Evolutionary conservation across 768 basidiomycete genomes (phyloP), one percentile per base, ranked within the genome.

Genomic region (Tricholoma flavovirens): DNA sequence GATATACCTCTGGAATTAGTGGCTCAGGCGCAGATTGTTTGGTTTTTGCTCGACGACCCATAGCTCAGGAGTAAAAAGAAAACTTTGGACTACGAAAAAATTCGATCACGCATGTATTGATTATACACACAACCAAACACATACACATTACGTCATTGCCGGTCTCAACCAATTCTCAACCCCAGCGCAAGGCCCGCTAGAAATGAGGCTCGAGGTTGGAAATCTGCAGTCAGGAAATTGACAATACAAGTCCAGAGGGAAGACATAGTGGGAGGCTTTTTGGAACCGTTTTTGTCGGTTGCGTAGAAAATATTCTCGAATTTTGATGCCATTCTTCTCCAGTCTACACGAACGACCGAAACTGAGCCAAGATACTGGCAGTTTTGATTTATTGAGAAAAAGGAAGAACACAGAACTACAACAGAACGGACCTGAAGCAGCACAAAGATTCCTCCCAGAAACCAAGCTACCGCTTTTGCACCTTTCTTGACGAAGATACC

Each of bases 401-500:
- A 22, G 38, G n/a, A 40, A 4, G 14, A 12, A 12, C 19, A 2
- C 9, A 26, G 11, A 26, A 19, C n/a, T 14, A 50, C 14, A 32
- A 42, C 10, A 24, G 26, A 4, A 66, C 82, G 48, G 56, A 93
- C 94, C 82, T 96, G 94, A 8, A 98, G 80, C 45, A 98, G 71
- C 19, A 98, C 87, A 61, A 97, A 98, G 2, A 90, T 74, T 3
- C 93, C 93, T 3, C 96, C 96, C n/a, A 97, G 72, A 42, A 88
- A 67, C 72, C 93, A 94, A 0, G 94, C 96, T 10, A 87, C 70
- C 2, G 82, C 76, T 68, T 87, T 90, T 7, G 87, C 83, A n/a
- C 96, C 95, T 70, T 96, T 98, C 73, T 97, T 98, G 62, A 96
- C 77, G 66, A 98, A 98, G 0, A 98, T 79, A 0, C 96, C 96